These are phyloP conservation scores for Fusarium tricinctum DNA, from an alignment of 2,329 filamentous ascomycete genomes.

Conservation along the genomic window DNA sequence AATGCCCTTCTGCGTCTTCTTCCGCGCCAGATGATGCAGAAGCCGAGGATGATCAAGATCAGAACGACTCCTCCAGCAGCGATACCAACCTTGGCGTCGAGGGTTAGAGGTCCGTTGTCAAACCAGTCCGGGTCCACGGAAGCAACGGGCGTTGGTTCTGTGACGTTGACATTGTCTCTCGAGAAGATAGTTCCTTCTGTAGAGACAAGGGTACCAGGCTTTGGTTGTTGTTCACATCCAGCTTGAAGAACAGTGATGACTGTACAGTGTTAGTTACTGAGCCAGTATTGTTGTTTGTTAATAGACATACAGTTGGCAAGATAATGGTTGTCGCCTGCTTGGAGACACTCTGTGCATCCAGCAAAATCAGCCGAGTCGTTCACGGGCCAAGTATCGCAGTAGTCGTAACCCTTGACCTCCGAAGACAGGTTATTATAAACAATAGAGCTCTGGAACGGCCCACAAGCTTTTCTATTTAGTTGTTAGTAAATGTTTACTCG, in stretches of 20 bases:
- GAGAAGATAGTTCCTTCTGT: slow-evolving; percentile 68
- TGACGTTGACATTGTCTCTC: slow-evolving; percentile 62
- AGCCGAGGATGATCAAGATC: slow-evolving; percentile 64
- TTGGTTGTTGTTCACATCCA: slow-evolving; percentile 68
- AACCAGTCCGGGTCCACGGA: slow-evolving; percentile 58
- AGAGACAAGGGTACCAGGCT: slow-evolving; percentile 62
- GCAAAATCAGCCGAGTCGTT: slow-evolving; percentile 54
- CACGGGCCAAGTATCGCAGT: slow-evolving; percentile 65
- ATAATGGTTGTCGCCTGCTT: slow-evolving; percentile 55
- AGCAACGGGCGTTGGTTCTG: slow-evolving; percentile 61
- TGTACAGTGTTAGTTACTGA: slow-evolving; percentile 49
- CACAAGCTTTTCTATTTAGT: slow-evolving; percentile 65
- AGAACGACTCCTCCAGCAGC: slow-evolving; percentile 65
- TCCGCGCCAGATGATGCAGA: slow-evolving; percentile 68
- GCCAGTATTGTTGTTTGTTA: background rate
- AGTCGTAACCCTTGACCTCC: slow-evolving; percentile 63
- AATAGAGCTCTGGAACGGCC: slow-evolving; percentile 61
- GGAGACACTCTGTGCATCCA: slow-evolving; percentile 64
- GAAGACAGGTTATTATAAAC: slow-evolving; percentile 64
- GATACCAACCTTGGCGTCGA: slow-evolving; percentile 71
- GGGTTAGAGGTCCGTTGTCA: slow-evolving; percentile 61
- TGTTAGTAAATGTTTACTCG: no score
- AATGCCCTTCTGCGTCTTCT: slow-evolving; percentile 68
- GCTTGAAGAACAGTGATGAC: slow-evolving; percentile 67
- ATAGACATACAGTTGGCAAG: slow-evolving; percentile 66